Conservation (phyloP, 192 early-diverging fungal species). For the Powellomyces hirtus region DNA sequence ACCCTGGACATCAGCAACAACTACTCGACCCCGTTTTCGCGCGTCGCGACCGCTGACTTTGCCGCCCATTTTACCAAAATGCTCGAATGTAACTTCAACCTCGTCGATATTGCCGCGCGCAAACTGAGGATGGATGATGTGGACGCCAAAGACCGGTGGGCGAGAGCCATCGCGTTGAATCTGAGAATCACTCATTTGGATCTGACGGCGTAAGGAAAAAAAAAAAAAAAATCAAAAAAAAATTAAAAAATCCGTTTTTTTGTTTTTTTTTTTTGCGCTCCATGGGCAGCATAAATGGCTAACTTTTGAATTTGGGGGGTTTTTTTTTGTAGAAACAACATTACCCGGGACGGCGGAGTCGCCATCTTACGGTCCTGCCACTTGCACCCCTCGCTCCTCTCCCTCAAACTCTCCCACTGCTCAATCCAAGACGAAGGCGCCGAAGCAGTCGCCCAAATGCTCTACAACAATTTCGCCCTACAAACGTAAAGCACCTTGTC, state of each 20-base stretch:
- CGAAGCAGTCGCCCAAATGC: constrained; percentile 39
- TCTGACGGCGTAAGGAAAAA: constrained; percentile 35
- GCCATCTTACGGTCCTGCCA: constrained; percentile 41
- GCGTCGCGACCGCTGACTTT: constrained; percentile 33
- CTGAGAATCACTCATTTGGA: constrained; percentile 27
- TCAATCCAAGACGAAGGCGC: constrained; percentile 52
- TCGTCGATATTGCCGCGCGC: constrained; percentile 23
- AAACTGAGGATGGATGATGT: constrained; percentile 48
- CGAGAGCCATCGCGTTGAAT: constrained; percentile 32
- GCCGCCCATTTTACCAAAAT: constrained; percentile 39
- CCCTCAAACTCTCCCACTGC: constrained; percentile 46
- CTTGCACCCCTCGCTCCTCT: constrained; percentile 32
- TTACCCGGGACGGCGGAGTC: constrained; percentile 50
- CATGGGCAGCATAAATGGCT: too few species aligned
- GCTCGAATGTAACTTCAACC: constrained; percentile 32
- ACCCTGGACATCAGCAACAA: constrained; percentile 42
- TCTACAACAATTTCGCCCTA: constrained; percentile 39
- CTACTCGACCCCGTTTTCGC: constrained; percentile 22
- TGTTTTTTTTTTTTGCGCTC: too few species aligned
- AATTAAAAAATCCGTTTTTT: too few species aligned
- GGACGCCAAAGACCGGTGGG: constrained; percentile 30
- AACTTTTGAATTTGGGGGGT: background rate
- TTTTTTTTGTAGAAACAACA: constrained; percentile 35
- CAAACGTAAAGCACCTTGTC: constrained; percentile 14
- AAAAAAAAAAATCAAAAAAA: too few species aligned